Percentiles rank a stretch among this genome's conserved stretches.
Evolutionary conservation across 108 stramenopile genomes (phyloP).

Genomic region (Chaetoceros muelleri): DNA sequence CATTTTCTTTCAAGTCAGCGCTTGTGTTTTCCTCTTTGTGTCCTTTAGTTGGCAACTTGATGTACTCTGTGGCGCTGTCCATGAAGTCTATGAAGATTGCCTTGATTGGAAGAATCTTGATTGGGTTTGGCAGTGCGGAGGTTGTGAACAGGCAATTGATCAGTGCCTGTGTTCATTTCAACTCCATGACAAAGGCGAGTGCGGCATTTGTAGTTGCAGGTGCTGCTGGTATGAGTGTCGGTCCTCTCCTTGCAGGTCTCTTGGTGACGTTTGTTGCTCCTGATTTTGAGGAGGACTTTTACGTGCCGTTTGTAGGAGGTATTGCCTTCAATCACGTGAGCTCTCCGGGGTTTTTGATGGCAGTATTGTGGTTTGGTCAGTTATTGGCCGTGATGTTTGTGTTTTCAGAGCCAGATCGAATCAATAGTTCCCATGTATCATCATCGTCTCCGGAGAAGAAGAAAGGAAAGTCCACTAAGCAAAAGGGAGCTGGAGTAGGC

Average conservation of each 20-base stretch:
- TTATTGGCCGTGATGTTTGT: constrained; percentile 20
- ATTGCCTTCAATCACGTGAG: constrained; percentile 40
- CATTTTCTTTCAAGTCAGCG: constrained; percentile 35
- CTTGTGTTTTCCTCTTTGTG: constrained; percentile 42
- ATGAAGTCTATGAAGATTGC: constrained; percentile 38
- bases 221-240: constrained; percentile 42
- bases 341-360: constrained; percentile 46
- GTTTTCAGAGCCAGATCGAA: constrained; percentile 48
- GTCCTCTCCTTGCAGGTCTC: constrained; percentile 46
- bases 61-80: constrained; percentile 31
- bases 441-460: constrained; percentile 10
- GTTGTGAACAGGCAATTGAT: constrained; percentile 59
- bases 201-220: constrained; percentile 43
- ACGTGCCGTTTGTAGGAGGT: constrained; percentile 38
- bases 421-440: constrained; percentile 29
- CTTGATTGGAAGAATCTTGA: constrained; percentile 45
- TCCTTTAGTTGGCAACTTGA: constrained; percentile 45
- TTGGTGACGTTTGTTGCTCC: constrained; percentile 38
- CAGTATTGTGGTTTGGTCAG: constrained; percentile 43
- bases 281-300: constrained; percentile 35
- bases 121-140: constrained; percentile 56
- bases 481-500: not conserved
- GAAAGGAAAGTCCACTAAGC: not conserved
- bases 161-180: constrained; percentile 32
- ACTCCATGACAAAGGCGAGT: constrained; percentile 43